phyloP scores from a whole-genome alignment of 805 yeast species.

The Suhomyces pyralidae region DNA sequence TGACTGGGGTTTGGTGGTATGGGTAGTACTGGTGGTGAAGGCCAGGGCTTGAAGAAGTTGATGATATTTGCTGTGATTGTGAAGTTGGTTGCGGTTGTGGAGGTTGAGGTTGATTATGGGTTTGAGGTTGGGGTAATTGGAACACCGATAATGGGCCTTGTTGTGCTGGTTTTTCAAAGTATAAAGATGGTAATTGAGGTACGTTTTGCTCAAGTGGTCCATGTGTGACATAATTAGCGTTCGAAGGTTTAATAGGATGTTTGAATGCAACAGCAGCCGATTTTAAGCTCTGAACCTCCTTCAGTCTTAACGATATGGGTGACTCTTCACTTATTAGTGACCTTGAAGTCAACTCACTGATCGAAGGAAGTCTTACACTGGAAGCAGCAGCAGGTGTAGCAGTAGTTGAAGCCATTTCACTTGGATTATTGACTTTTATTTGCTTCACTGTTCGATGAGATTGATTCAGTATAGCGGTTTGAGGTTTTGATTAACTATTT shows the following conservation, averaged over 20 bases:
- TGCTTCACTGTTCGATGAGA: background rate
- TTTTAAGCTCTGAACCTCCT: conserved; percentile 5
- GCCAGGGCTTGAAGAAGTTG: conserved; percentile 7
- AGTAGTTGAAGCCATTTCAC: conserved; percentile 4
- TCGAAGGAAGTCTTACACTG: conserved; percentile 11
- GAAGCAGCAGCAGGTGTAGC: conserved; percentile 1
- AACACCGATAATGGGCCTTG: conserved; percentile 1
- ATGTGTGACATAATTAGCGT: conserved; percentile 9
- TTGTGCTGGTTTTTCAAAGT: background rate
- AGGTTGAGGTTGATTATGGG: conserved; percentile 2
- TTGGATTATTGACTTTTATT: background rate
- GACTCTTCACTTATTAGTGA: conserved; percentile 8
- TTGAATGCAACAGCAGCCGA: conserved; percentile 3
- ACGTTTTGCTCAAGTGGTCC: conserved; percentile 1
- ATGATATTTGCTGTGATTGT: conserved; percentile 1
- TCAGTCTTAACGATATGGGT: conserved; percentile 5
- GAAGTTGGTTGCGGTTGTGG: conserved; percentile 3
- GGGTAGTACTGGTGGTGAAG: conserved; percentile 12
- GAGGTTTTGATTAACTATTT: background rate
- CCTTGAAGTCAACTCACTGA: conserved; percentile 13
- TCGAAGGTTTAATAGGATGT: conserved; percentile 4
- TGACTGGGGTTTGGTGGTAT: conserved; percentile 3
- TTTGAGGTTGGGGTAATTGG: conserved; percentile 6
- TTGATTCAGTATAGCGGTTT: background rate
- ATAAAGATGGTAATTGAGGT: conserved; percentile 6